These are phyloP conservation scores for Rhynchosporium graminicola DNA, from an alignment of 2,329 filamentous ascomycete species.

Conservation along the genomic window DNA sequence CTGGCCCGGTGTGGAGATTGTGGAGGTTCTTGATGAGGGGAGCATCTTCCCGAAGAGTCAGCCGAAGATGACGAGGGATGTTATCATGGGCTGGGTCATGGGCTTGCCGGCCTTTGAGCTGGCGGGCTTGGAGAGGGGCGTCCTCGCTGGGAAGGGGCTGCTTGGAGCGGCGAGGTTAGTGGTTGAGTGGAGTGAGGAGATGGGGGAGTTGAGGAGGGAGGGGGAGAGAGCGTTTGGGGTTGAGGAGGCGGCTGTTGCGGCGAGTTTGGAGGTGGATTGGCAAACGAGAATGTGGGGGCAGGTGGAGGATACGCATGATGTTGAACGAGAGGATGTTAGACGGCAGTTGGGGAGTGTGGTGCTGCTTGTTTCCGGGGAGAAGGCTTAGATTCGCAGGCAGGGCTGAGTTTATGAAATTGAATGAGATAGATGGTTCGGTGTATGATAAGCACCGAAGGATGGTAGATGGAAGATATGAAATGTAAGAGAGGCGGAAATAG, in stretches of 20 bases:
- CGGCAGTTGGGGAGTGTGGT: conserved; percentile 87
- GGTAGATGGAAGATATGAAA: no score
- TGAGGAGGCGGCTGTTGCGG: conserved; percentile 76
- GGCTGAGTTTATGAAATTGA: no score
- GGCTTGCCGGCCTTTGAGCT: conserved; percentile 77
- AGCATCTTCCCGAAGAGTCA: conserved; percentile 78
- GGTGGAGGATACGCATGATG: conserved; percentile 95
- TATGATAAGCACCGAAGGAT: no score
- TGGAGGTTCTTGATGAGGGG: conserved; percentile 76
- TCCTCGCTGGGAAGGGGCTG: conserved; percentile 84
- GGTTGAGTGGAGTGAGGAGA: conserved; percentile 83
- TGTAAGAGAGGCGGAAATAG: no score
- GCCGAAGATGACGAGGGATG: conserved; percentile 69
- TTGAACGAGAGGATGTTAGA: conserved; percentile 85
- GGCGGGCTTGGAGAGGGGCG: conserved; percentile 80
- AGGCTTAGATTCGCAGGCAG: conserved; percentile 13
- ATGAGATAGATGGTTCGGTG: no score
- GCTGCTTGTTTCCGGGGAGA: conserved; percentile 68
- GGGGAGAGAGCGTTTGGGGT: conserved; percentile 63
- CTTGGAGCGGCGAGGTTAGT: conserved; percentile 75
- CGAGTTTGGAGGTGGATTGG: conserved; percentile 84
- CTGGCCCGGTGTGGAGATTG: conserved; percentile 81
- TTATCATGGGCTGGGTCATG: conserved; percentile 76
- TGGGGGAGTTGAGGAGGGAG: conserved; percentile 51
- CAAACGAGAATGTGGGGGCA: conserved; percentile 92